These are phyloP conservation scores for Takakia lepidozioides DNA, from an alignment of 225 moss, liverwort and hornwort genomes.

Conservation along the genomic window DNA sequence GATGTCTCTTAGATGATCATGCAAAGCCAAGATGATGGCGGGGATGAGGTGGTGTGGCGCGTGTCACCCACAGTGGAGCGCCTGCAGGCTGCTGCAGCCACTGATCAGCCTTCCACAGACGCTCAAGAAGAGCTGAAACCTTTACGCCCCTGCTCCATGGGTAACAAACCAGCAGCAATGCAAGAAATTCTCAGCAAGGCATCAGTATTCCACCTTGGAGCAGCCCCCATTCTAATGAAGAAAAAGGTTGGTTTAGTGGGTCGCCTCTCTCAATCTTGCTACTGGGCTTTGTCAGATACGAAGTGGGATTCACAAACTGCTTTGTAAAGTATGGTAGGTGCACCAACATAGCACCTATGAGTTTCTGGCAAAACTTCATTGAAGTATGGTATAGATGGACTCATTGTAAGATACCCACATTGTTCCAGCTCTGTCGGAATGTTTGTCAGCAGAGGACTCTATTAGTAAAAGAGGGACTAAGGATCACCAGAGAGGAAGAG, in stretches of 20 bases:
- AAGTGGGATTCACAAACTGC: too few species aligned
- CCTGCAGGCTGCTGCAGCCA: constrained; percentile 25
- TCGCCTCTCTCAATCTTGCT: not conserved
- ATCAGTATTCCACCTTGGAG: constrained; percentile 5
- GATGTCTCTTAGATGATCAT: too few species aligned
- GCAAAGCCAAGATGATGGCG: constrained; percentile 40
- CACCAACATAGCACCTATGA: too few species aligned
- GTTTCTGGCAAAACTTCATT: too few species aligned
- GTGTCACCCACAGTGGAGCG: constrained; percentile 48
- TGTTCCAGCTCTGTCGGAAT: too few species aligned
- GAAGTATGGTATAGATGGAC: too few species aligned
- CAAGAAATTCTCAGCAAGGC: constrained; percentile 18
- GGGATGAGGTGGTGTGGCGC: constrained; percentile 46
- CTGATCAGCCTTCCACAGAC: constrained; percentile 8
- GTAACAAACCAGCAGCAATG: constrained; percentile 6
- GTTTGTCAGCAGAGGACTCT: too few species aligned
- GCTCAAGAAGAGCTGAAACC: constrained; percentile 10
- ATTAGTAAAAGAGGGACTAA: too few species aligned
- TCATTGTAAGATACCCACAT: too few species aligned
- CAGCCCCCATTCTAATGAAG: constrained; percentile 4
- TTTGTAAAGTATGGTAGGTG: too few species aligned
- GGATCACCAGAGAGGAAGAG: too few species aligned
- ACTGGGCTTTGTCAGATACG: not conserved
- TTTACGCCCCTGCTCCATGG: constrained; percentile 17
- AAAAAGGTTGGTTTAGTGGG: constrained; percentile 25